These are phyloP conservation scores for Ganoderma lucidum DNA, from an alignment of 1,284 basidiomycete species.

Conservation along the genomic window DNA sequence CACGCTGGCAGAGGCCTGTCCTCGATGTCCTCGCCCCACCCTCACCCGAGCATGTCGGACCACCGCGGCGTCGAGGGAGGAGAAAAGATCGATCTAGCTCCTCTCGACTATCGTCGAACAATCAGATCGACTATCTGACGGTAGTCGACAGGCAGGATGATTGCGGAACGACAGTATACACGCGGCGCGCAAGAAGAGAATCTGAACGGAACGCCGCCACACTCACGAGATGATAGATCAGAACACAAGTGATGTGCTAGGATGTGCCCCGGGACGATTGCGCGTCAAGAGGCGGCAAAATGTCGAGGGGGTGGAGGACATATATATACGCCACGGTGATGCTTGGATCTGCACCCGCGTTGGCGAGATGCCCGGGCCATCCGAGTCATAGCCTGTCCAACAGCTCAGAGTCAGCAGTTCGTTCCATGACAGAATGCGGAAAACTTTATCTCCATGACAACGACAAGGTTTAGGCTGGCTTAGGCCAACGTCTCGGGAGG, in stretches of 20 bases:
- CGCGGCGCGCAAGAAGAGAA: not conserved
- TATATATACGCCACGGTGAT: slow-evolving; percentile 25
- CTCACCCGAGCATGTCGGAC: not conserved
- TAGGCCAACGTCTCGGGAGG: no score
- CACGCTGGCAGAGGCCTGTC: not conserved
- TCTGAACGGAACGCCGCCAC: not conserved
- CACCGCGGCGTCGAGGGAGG: not conserved
- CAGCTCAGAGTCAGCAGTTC: not conserved
- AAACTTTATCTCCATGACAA: no score
- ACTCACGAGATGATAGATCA: slow-evolving; percentile 22
- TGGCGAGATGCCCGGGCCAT: slow-evolving; percentile 17
- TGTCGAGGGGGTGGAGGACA: slow-evolving; percentile 18
- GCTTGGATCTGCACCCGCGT: slow-evolving; percentile 21
- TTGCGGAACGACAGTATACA: not conserved
- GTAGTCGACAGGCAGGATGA: not conserved
- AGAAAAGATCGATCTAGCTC: not conserved
- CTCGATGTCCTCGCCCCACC: not conserved
- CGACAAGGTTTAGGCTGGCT: no score
- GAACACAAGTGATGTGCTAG: slow-evolving; percentile 19
- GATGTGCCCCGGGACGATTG: slow-evolving; percentile 19
- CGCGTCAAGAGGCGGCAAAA: slow-evolving; percentile 18
- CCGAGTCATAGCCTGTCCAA: slow-evolving; percentile 25
- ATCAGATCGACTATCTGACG: not conserved
- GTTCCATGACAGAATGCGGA: not conserved
- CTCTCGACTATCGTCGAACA: not conserved